Conservation (phyloP, 208 protist species). For the Trypanosoma mega region DNA sequence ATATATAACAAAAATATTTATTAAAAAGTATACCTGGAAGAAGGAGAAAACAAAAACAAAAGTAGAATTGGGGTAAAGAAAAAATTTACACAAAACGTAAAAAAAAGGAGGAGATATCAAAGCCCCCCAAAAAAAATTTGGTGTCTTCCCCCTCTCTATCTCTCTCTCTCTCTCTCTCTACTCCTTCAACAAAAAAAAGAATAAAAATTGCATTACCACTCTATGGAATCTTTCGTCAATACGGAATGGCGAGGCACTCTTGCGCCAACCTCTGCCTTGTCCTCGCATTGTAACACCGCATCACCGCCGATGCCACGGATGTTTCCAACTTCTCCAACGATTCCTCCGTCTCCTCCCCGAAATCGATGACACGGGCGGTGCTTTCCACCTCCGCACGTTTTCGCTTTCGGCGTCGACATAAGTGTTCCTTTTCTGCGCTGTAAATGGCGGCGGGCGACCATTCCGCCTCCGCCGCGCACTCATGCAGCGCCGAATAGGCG, state of each 20-base stretch:
- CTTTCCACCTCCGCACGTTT: not conserved
- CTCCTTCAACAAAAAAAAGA: too few relatives aligned
- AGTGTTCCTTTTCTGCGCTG: constrained; percentile 1
- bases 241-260: constrained; percentile 7
- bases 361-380: constrained; percentile 6
- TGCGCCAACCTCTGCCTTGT: constrained; percentile 11
- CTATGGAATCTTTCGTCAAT: too few relatives aligned
- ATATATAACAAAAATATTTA: too few relatives aligned
- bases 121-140: too few relatives aligned
- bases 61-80: constrained; percentile 10
- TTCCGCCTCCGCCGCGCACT: constrained; percentile 6
- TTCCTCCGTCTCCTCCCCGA: constrained; percentile 9
- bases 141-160: too few relatives aligned
- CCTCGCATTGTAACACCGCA: constrained; percentile 6
- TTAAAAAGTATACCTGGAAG: not conserved
- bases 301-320: constrained; percentile 7
- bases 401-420: constrained; percentile 7
- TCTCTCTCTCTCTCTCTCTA: too few relatives aligned
- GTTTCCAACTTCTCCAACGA: not conserved
- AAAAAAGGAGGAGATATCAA: not conserved
- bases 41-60: not conserved
- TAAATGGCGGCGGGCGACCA: constrained; percentile 22
- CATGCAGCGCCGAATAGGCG: not conserved
- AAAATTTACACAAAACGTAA: not conserved
- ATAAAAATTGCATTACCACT: too few relatives aligned